These are phyloP conservation scores for Picea abies DNA, from an alignment of 83 land plant species.

Conservation along the genomic window DNA sequence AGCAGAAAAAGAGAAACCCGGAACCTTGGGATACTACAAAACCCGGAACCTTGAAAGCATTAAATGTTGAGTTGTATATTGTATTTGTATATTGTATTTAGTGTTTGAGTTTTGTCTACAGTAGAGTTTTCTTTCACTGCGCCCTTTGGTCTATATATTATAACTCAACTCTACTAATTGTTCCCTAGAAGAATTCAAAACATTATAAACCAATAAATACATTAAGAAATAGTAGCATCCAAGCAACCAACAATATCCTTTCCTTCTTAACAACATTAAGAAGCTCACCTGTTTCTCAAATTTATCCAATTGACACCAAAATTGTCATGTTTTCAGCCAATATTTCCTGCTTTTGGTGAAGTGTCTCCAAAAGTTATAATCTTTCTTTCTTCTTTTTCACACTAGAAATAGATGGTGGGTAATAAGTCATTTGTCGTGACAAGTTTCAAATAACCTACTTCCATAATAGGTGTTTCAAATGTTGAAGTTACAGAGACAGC, in stretches of 20 bases:
- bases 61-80: neutral
- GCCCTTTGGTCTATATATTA: too few species aligned
- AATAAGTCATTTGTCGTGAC: conserved; percentile 30
- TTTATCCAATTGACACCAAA: conserved; percentile 71
- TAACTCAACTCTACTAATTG: too few species aligned
- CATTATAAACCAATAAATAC: too few species aligned
- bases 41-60: too few species aligned
- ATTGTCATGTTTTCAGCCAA: conserved; percentile 87
- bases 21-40: too few species aligned
- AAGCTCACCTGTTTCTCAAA: conserved; percentile 82
- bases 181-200: too few species aligned
- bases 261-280: neutral
- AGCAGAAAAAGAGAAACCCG: too few species aligned
- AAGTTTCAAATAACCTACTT: conserved; percentile 17
- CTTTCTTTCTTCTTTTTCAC: conserved; percentile 72
- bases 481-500: conserved; percentile 3
- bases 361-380: conserved; percentile 85
- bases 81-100: neutral
- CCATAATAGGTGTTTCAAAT: conserved; percentile 9
- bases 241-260: neutral
- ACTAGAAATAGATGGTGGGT: conserved; percentile 23
- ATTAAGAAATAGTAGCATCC: neutral
- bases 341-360: conserved; percentile 85
- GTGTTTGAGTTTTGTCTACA: too few species aligned
- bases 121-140: too few species aligned